Evolutionary conservation across 352 stramenopile genomes (phyloP), one percentile per base, ranked within the genome.

Genomic region (Phytophthora fragariae): DNA sequence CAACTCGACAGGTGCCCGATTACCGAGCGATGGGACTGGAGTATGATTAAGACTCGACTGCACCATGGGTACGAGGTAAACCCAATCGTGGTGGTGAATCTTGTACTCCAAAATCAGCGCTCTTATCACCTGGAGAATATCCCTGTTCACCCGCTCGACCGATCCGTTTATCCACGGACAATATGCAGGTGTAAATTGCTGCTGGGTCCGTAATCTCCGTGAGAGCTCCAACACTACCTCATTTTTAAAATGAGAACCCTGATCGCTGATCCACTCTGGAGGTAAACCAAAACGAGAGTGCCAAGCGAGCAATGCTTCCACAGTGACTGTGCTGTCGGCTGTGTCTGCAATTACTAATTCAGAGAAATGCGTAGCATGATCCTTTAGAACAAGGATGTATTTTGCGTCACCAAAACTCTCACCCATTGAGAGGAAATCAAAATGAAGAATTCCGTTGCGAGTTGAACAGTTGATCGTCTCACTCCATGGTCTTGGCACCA

Each of bases 41-140:
- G 59, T 76, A n/a, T 81, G 73, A 21, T 81, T 83, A n/a, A 83
- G 21, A 29, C 33, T 81, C 9, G 66, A 50, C 62, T 81, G 69
- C 3, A 79, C 37, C 39, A 80, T 24, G 9, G 68, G 65, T 5
- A 78, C 24, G 0, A 81, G 15, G 47, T 78, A 69, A 1, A 58
- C 50, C 70, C 70, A 81, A 41, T 76, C 62, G 15, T 63, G 59
- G 15, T 63, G 41, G 27, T 27, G 47, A 24, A 78, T 47, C 24
- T 70, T 72, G 57, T 70, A 76, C 41, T 73, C 57, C 1, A 67
- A 47, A 17, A 76, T 65, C 29, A 79, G 41, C 10, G 62, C 58
- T 6, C 59, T 14, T 1, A 80, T 19, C 5, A 77, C 70, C 69
- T 84, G 74, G 2, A 84, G 47, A 41, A 76, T 53, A 46, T 80